Evolutionary conservation across 192 early-diverging fungal genomes (phyloP), one percentile per base, ranked within the genome.

Genomic region (Rhizophagus sp.): DNA sequence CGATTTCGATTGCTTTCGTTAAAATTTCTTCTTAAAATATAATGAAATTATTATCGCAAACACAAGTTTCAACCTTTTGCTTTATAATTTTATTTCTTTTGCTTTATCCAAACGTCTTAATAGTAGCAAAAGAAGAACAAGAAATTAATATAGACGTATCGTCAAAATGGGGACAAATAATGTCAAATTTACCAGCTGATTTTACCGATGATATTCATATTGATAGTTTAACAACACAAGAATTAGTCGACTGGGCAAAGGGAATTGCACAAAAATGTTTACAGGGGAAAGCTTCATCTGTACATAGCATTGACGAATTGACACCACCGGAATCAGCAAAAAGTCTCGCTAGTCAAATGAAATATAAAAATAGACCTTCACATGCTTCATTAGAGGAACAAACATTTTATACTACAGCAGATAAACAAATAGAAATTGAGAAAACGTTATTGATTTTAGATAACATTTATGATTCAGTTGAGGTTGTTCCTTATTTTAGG

Each of bases 401-500:
- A 70, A 7, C 34, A 70, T 70, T 41, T 9, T 70, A 64, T 36
- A 63, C 34, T 2, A n/a, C 61, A n/a, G 19, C 61, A 62, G 74
- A 76, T 17, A 62, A 63, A 63, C 27, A 76, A 76, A n/a, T 63
- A 19, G 74, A 76, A 25, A 41, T 63, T n/a, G 30, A 22, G 34
- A 76, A 49, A 63, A 27, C 34, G 10, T 36, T 52, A 30, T 52
- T 63, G 22, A 39, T 76, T n/a, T 36, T 76, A 24, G 75, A 77
- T 49, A 22, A 63, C 1, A 77, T 77, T 65, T 77, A 77, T 49
- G 75, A 77, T 12, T 50, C 62, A 9, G 63, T 67, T 41, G 41
- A 34, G 10, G 75, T 33, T 33, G 33, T 77, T 39, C 64, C 75
- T 30, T 77, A 77, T 27, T 77, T 77, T 66, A 36, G 41, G 10